Percentiles rank a stretch among this genome's conserved stretches.
These are phyloP conservation scores for Diaporthe aspalathi DNA, from an alignment of 2,329 filamentous ascomycete genomes.

Conservation along the genomic window DNA sequence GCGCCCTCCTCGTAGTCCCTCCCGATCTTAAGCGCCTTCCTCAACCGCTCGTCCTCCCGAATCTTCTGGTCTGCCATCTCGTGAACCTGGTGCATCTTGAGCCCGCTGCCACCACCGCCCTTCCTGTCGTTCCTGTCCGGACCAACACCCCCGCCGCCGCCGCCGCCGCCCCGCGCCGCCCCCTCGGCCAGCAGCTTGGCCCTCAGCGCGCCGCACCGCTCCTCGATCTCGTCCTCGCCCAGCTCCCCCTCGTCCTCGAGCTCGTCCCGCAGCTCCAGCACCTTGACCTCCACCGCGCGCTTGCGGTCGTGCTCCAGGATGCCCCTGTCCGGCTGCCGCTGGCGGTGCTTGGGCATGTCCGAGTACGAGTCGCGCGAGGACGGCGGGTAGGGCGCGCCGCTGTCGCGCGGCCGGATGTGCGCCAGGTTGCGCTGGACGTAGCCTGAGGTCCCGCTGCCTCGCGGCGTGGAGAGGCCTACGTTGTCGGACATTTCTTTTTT, in stretches of 20 bases:
- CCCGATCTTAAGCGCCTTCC: conserved; percentile 87
- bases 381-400: conserved; percentile 74
- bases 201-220: conserved; percentile 74
- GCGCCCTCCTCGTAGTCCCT: conserved; percentile 87
- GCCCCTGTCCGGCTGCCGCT: conserved; percentile 87
- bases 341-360: conserved; percentile 70
- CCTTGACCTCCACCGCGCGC: conserved; percentile 90
- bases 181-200: conserved; percentile 70
- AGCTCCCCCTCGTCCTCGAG: conserved; percentile 91
- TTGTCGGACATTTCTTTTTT: conserved; percentile 85
- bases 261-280: conserved; percentile 88
- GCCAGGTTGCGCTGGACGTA: conserved; percentile 98
- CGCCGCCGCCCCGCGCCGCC: conserved; percentile 55
- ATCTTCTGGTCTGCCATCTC: conserved; percentile 97
- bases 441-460: conserved; percentile 94
- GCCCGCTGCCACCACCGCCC: conserved; percentile 55
- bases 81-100: conserved; percentile 95
- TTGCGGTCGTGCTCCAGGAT: conserved; percentile 96
- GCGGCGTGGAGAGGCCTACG: conserved; percentile 93
- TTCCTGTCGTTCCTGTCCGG: conserved; percentile 48
- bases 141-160: conserved; percentile 45
- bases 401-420: conserved; percentile 85
- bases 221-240: conserved; percentile 92
- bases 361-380: neutral
- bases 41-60: conserved; percentile 89